phyloP scores from a whole-genome alignment of 257 asterid species.

The Forsythia suspensa region DNA sequence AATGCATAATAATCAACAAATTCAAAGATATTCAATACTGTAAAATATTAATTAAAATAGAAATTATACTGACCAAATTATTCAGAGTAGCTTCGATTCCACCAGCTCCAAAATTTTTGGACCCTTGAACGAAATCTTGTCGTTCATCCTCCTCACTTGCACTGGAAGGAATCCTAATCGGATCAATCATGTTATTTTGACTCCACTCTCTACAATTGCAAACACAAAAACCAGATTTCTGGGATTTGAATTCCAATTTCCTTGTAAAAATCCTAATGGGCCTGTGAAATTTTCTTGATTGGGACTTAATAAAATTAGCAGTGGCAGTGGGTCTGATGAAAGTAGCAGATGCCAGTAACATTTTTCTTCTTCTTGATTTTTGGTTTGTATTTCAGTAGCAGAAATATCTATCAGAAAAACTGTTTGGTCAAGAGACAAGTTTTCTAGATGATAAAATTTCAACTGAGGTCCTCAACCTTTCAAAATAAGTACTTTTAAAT shows the following conservation, averaged over 20 bases:
- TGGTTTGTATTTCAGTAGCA: conserved; percentile 1
- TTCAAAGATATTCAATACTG: neutral
- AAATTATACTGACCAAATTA: conserved; percentile 47
- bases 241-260: conserved; percentile 20
- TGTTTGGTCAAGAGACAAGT: neutral
- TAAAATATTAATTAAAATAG: neutral
- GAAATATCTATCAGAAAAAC: conserved; percentile 5
- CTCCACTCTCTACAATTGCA: neutral
- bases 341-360: conserved; percentile 29
- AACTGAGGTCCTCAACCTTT: too few species aligned
- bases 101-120: conserved; percentile 22
- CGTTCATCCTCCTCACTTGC: conserved; percentile 46
- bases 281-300: conserved; percentile 13
- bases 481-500: too few species aligned
- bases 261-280: conserved; percentile 21
- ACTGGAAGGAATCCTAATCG: conserved; percentile 14
- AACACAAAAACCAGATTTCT: conserved; percentile 29
- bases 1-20: neutral
- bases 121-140: conserved; percentile 44
- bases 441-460: too few species aligned
- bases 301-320: conserved; percentile 13
- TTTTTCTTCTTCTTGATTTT: conserved; percentile 13
- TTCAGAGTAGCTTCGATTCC: conserved; percentile 61
- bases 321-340: conserved; percentile 23
- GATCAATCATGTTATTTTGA: conserved; percentile 31